Evolutionary conservation across 2,329 filamentous ascomycete species (phyloP), one percentile per base, ranked within the genome.

Genomic region (Pseudopyrenochaeta lycopersici): DNA sequence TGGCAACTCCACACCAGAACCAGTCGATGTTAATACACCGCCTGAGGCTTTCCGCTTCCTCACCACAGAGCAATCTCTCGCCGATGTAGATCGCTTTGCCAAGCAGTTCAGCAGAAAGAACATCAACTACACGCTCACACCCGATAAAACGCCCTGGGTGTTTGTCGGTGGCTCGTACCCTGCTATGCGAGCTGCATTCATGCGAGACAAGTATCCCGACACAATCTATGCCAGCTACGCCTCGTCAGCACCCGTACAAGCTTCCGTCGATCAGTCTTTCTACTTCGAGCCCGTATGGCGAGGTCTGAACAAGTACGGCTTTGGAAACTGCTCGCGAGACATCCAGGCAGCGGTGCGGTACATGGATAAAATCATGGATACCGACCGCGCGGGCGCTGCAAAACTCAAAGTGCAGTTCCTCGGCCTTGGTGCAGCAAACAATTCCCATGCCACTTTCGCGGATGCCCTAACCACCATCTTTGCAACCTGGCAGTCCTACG

Each of bases 241-340:
- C 10, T 73, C 74, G 3, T 76, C 74, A 3, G 74, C 75, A 0
- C 74, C 74, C 0, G 77, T 82, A 0, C 70, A 85, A 59, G 81
- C 81, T 2, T 71, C 67, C 4, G 61, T 80, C n/a, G 76, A 84
- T 52, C 81, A 83, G 77, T 77, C 76, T n/a, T 67, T 76, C 18
- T 84, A 83, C 62, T 84, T 75, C 46, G 81, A 84, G 18, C 78
- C 81, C 32, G 66, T 84, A 2, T 80, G 80, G 58, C 75, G 73
- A 10, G 80, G 79, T 2, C 74, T 84, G 70, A 73, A 77, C 4
- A 58, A 52, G 2, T 68, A 74, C 35, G 76, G 77, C 14, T 77
- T 68, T 21, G 71, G 71, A 2, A 83, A 83, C 63, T 85, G 83
- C 67, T 77, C 80, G 11, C 71, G 73, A 11, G 81, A 84, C 52